Percentiles rank a stretch among this genome's conserved stretches.
Evolutionary conservation across 1,284 basidiomycete species (phyloP).

Genomic region (Marasmius tenuissimus): DNA sequence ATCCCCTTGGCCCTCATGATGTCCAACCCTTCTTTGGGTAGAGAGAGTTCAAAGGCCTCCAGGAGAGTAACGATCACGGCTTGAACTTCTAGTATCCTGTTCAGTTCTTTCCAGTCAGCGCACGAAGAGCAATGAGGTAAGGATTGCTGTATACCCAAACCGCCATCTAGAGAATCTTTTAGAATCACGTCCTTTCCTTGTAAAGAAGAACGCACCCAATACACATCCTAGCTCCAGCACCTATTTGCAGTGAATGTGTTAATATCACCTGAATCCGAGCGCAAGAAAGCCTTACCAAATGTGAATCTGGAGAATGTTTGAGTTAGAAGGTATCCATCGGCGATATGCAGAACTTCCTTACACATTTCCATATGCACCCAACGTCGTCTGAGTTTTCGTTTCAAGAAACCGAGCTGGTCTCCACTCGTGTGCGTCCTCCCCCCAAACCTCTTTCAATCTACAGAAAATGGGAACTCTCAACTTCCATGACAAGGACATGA

Average conservation of each 20-base stretch:
- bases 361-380: slow-evolving; percentile 18
- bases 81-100: too few relatives aligned
- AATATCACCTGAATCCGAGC: background rate
- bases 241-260: background rate
- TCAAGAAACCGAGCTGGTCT: slow-evolving; percentile 17
- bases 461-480: background rate
- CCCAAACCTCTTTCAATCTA: slow-evolving; percentile 14
- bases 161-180: too few relatives aligned
- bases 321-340: background rate
- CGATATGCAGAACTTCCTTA: background rate
- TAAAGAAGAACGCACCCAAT: slow-evolving; percentile 3
- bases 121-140: too few relatives aligned
- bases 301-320: background rate
- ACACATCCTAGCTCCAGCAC: slow-evolving; percentile 8
- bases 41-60: too few relatives aligned
- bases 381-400: background rate
- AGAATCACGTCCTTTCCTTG: background rate
- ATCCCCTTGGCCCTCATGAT: too few relatives aligned
- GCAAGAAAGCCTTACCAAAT: slow-evolving; percentile 2
- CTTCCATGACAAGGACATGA: background rate
- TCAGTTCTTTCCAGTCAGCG: too few relatives aligned
- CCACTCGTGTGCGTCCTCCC: slow-evolving; percentile 13
- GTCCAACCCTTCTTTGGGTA: too few relatives aligned
- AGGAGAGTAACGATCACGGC: too few relatives aligned
- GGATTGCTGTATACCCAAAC: too few relatives aligned